A percentile compares a stretch with the other conserved stretches of the same genome.
phyloP scores from a whole-genome alignment of 1,284 basidiomycete genomes.

The Coniophora puteana region DNA sequence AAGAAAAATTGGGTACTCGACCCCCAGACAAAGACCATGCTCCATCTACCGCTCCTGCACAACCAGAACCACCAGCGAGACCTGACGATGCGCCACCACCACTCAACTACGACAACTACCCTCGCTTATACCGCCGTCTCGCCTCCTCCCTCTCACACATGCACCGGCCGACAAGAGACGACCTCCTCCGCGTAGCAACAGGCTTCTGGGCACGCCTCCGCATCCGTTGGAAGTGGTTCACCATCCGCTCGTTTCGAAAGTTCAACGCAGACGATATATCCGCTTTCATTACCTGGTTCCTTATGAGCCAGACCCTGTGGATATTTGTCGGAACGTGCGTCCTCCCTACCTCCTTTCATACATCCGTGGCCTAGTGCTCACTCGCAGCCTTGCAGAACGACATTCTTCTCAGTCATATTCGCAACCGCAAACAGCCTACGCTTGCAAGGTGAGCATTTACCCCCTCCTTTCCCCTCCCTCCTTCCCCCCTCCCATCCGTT shows the following conservation, averaged over 20 bases:
- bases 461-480: too few species aligned
- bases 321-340: conserved; percentile 91
- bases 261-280: conserved; percentile 98
- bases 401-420: conserved; percentile 93
- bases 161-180: conserved; percentile 83
- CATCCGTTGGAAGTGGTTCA: conserved; percentile 98
- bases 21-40: too few species aligned
- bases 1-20: too few species aligned
- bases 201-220: conserved; percentile 88
- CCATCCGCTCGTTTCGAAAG: conserved; percentile 90
- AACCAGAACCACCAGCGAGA: too few species aligned
- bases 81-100: conserved; percentile 23
- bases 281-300: conserved; percentile 92
- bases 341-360: background rate
- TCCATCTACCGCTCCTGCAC: too few species aligned
- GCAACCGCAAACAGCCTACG: conserved; percentile 86
- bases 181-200: conserved; percentile 83
- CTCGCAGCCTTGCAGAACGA: conserved; percentile 57
- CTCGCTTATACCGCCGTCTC: conserved; percentile 74
- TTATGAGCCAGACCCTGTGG: conserved; percentile 93
- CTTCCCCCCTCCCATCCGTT: background rate
- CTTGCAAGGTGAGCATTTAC: conserved; percentile 67
- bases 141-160: conserved; percentile 72
- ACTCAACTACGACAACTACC: conserved; percentile 65
- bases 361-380: conserved; percentile 14